Percentiles rank a stretch among this genome's conserved stretches.
These are phyloP conservation scores for Phaffomyces thermotolerans DNA, from an alignment of 805 yeast genomes.

Conservation along the genomic window DNA sequence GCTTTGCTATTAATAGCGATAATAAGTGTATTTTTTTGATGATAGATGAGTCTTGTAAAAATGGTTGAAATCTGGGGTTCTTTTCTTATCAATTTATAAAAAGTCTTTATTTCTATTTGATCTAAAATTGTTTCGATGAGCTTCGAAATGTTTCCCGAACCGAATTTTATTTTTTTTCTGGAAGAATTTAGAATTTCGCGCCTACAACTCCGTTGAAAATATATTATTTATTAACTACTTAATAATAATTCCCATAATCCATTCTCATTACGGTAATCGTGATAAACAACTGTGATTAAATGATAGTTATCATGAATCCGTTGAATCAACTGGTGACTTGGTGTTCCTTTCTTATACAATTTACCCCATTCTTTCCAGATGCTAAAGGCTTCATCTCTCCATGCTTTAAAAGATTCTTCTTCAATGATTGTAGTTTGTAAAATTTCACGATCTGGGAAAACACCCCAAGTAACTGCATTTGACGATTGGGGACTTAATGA, in stretches of 20 bases:
- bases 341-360: slow-evolving; percentile 48
- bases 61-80: no score
- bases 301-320: slow-evolving; percentile 54
- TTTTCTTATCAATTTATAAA: no score
- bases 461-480: slow-evolving; percentile 97
- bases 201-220: no score
- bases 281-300: slow-evolving; percentile 82
- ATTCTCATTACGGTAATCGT: slow-evolving; percentile 65
- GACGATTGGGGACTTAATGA: slow-evolving; percentile 50
- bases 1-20: no score
- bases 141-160: background rate
- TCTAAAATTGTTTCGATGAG: background rate
- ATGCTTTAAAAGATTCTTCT: slow-evolving; percentile 86
- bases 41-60: no score
- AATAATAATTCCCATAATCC: slow-evolving; percentile 69
- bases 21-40: no score
- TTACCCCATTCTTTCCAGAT: slow-evolving; percentile 92
- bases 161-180: background rate
- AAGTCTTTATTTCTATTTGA: no score
- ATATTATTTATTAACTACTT: no score
- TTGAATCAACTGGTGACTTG: slow-evolving; percentile 57
- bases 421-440: slow-evolving; percentile 90
- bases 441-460: slow-evolving; percentile 83
- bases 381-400: slow-evolving; percentile 93
- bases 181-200: no score